A percentile compares a stretch with the other conserved stretches of the same genome.
Evolutionary conservation across 495 filamentous ascomycete species (phyloP).

Genomic region (Neurospora sp.): DNA sequence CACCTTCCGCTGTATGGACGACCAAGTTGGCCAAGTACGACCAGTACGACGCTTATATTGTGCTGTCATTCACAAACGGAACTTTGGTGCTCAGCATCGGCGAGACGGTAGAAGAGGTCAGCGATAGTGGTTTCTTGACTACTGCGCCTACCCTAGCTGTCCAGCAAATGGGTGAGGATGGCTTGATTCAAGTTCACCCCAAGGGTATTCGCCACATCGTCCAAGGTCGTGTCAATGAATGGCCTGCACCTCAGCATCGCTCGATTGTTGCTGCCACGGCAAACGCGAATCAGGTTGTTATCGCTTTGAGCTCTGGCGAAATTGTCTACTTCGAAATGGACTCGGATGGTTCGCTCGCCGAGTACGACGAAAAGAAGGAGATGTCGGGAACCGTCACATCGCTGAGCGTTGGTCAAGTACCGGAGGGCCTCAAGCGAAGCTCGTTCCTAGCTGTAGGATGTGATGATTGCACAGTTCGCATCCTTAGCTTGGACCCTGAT

Average conservation of each 20-base stretch:
- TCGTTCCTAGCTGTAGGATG: slow-evolving; percentile 92
- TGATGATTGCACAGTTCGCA: slow-evolving; percentile 90
- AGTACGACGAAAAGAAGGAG: slow-evolving; percentile 90
- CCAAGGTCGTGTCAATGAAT: slow-evolving; percentile 79
- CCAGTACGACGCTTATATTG: slow-evolving; percentile 70
- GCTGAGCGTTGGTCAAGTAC: slow-evolving; percentile 86
- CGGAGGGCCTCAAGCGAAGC: slow-evolving; percentile 75
- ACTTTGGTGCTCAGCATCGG: slow-evolving; percentile 87
- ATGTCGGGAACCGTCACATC: slow-evolving; percentile 95
- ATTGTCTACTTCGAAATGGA: slow-evolving; percentile 98
- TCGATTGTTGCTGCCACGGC: slow-evolving; percentile 93
- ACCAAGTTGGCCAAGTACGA: slow-evolving; percentile 78
- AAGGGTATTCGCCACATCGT: slow-evolving; percentile 89
- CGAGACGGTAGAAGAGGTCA: slow-evolving; percentile 91
- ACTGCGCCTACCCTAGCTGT: slow-evolving; percentile 82
- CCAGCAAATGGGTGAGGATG: slow-evolving; percentile 88
- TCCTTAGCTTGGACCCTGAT: slow-evolving; percentile 83
- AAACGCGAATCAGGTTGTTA: slow-evolving; percentile 85
- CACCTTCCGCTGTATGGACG: slow-evolving; percentile 88
- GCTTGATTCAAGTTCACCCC: slow-evolving; percentile 88
- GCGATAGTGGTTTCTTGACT: slow-evolving; percentile 81
- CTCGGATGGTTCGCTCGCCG: slow-evolving; percentile 75
- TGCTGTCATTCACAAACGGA: slow-evolving; percentile 59
- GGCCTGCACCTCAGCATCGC: slow-evolving; percentile 85
- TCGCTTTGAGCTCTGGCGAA: slow-evolving; percentile 89